Base-by-base conservation (phyloP, 164 flowering plant genomes). In the Hamamelis virginiana region DNA sequence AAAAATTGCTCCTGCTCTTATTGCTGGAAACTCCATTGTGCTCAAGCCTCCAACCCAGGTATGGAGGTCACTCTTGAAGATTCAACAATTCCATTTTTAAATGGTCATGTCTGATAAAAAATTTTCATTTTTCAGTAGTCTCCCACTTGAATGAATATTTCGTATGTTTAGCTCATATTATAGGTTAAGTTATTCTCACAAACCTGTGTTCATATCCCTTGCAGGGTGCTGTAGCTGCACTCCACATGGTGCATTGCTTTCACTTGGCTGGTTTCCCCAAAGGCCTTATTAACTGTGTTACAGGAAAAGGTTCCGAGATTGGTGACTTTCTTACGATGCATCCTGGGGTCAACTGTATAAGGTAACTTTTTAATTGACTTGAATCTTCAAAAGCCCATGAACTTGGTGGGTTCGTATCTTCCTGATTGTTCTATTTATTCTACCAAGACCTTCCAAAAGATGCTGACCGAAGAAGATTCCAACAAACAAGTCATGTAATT, bases 11-110 rank as follows among this genome's bases (percentile, higher is more conserved):
- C 99, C 99, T 44, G 97, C 99, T 9, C 77, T 93, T 59, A 93
- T 96, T 41, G 97, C 98, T 63, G 98, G 99, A 69, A 96, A 96
- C 82, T 87, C 98, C 23, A 77, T 96, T 44, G 96, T 96, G 57
- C 91, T 91, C 47, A 96, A 96, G 80, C 99, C 99, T 65, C 99
- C 99, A 63, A 91, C 99, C 76, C 98, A 93, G 96, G 99, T 96
- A 83, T 15, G 41, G 41, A 33, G 41, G 2, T 33, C 2, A 6
- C 41, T 33, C 41, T 33, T 33, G 41, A 33, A 33, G 41, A 33
- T 33, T 6, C 41, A 33, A 33, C 6, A 33, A 6, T 33, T 33
- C 41, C 10, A 53, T 8, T 14, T 38, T n/a, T 65, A 6, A 44
- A 5, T 60, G 19, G 26, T n/a, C n/a, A n/a, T n/a, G n/a, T n/a